Evolutionary conservation across 768 basidiomycete genomes (phyloP).

Genomic region (Russula brevipes): DNA sequence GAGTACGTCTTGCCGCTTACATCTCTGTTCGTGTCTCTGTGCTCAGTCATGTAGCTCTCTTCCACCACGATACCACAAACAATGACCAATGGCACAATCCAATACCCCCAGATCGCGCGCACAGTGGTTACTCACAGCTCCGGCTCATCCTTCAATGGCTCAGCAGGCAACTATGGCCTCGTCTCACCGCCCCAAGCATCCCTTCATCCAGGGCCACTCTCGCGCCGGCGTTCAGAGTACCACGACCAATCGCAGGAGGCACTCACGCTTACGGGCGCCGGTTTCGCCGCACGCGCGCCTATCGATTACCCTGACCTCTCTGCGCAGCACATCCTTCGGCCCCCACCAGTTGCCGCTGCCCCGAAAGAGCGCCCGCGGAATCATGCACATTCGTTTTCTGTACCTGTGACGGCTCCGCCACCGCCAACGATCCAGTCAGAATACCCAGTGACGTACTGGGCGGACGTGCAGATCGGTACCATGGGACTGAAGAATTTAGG

Average conservation of each 20-base stretch:
- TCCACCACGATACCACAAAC: conserved; percentile 36
- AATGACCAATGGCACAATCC: conserved; percentile 42
- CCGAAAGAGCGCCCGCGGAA: conserved; percentile 67
- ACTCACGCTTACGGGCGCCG: conserved; percentile 33
- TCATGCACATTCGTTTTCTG: conserved; percentile 36
- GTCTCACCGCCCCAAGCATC: conserved; percentile 78
- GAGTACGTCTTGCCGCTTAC: conserved; percentile 21
- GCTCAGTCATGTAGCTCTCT: conserved; percentile 30
- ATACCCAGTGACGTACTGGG: conserved; percentile 82
- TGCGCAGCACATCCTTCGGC: conserved; percentile 57
- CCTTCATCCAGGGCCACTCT: conserved; percentile 69
- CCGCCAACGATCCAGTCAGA: conserved; percentile 67
- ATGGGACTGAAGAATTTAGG: conserved; percentile 91
- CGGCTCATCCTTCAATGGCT: conserved; percentile 39
- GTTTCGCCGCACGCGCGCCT: conserved; percentile 43
- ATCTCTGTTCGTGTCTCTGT: conserved; percentile 1
- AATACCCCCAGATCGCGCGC: conserved; percentile 48
- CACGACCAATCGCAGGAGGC: conserved; percentile 73
- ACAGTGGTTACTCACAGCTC: conserved; percentile 37
- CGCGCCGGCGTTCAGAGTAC: conserved; percentile 71
- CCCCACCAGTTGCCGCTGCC: conserved; percentile 73
- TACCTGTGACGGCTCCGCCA: conserved; percentile 40
- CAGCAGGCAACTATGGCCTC: conserved; percentile 37
- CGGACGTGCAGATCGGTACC: conserved; percentile 69
- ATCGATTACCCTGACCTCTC: conserved; percentile 81